Evolutionary conservation across 116 monocot genomes (phyloP).

Genomic region (Phalaenopsis hybrid): DNA sequence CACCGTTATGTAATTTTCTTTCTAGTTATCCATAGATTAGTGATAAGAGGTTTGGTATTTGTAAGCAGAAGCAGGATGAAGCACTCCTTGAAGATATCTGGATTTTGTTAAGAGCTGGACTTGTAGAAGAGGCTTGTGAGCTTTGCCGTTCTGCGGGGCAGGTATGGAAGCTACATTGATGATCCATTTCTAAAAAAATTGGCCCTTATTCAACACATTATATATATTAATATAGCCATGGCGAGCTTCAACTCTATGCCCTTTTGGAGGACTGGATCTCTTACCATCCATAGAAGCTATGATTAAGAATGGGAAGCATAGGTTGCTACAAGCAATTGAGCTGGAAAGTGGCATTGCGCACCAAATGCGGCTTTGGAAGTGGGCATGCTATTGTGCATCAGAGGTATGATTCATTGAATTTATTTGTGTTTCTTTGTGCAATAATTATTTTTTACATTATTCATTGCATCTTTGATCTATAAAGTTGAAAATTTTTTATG

Average conservation of each 20-base stretch:
- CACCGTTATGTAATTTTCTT: neutral
- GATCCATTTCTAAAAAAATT: neutral
- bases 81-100: slow-evolving; percentile 85
- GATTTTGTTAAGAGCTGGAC: slow-evolving; percentile 81
- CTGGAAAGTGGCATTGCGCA: slow-evolving; percentile 79
- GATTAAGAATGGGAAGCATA: slow-evolving; percentile 64
- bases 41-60: neutral
- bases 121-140: slow-evolving; percentile 81
- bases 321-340: slow-evolving; percentile 83
- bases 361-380: slow-evolving; percentile 88
- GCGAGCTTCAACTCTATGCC: slow-evolving; percentile 84
- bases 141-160: slow-evolving; percentile 96
- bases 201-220: neutral
- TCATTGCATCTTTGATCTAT: neutral
- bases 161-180: slow-evolving; percentile 16
- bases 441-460: neutral
- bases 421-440: neutral
- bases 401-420: slow-evolving; percentile 41
- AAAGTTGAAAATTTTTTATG: neutral
- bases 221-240: slow-evolving; percentile 47
- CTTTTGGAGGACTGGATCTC: slow-evolving; percentile 81
- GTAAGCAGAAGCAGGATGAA: slow-evolving; percentile 84
- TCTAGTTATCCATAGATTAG: neutral
- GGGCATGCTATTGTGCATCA: slow-evolving; percentile 85
- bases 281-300: slow-evolving; percentile 79